These are phyloP conservation scores for Phytophthora litchii DNA, from an alignment of 352 stramenopile genomes.

Conservation along the genomic window DNA sequence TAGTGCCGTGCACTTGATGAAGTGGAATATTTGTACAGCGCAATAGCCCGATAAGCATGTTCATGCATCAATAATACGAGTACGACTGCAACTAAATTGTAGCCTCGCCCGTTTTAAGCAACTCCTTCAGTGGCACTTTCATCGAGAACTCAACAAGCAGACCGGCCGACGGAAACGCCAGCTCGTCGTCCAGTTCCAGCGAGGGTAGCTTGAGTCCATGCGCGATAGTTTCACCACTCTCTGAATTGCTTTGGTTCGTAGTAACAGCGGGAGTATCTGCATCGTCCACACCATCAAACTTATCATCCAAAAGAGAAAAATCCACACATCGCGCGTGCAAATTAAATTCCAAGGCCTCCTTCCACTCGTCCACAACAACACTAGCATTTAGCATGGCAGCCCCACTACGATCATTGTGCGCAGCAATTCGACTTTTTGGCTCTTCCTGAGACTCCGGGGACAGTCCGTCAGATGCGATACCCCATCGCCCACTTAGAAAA, in stretches of 20 bases:
- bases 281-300: slow-evolving; percentile 23
- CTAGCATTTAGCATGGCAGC: slow-evolving; percentile 33
- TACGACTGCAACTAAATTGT: slow-evolving; percentile 37
- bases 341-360: slow-evolving; percentile 27
- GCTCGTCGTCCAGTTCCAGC: slow-evolving; percentile 31
- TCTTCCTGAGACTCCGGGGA: slow-evolving; percentile 2
- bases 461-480: slow-evolving; percentile 13
- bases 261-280: slow-evolving; percentile 1
- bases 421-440: slow-evolving; percentile 22
- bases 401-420: slow-evolving; percentile 29
- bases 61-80: slow-evolving; percentile 9
- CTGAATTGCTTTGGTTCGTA: background rate
- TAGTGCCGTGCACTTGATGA: background rate
- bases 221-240: slow-evolving; percentile 1
- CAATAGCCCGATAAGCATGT: background rate
- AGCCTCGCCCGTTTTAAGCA: slow-evolving; percentile 45
- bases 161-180: slow-evolving; percentile 32
- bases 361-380: slow-evolving; percentile 45
- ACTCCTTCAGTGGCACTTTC: slow-evolving; percentile 47
- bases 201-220: slow-evolving; percentile 25
- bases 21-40: slow-evolving; percentile 2
- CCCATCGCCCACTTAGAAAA: slow-evolving; percentile 32
- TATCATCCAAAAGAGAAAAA: slow-evolving; percentile 43
- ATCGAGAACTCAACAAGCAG: slow-evolving; percentile 34
- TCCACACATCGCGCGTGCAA: slow-evolving; percentile 39